phyloP scores from a whole-genome alignment of 148 eudicot genomes.

The Heliamphora exappendiculata region DNA sequence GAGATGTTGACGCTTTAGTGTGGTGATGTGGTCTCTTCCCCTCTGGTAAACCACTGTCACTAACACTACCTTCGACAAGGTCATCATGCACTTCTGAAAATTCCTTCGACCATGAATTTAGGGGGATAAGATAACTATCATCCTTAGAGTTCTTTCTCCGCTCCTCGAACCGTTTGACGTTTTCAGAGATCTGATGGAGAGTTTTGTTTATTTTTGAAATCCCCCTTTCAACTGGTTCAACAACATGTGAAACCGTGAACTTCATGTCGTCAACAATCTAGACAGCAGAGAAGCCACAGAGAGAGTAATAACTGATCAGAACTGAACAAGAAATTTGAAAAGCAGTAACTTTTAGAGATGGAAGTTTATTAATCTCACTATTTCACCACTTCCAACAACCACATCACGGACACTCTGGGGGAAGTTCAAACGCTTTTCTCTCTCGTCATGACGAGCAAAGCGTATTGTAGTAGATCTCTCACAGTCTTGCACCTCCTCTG shows the following conservation, averaged over 20 bases:
- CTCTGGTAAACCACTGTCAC: constrained; percentile 71
- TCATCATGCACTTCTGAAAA: constrained; percentile 54
- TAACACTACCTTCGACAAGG: constrained; percentile 58
- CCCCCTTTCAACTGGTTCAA: constrained; percentile 97
- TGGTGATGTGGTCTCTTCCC: constrained; percentile 39
- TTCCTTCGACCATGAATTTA: constrained; percentile 60
- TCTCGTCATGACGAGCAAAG: constrained; percentile 48
- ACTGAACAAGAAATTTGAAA: neutral
- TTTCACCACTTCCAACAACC: constrained; percentile 93
- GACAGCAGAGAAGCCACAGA: constrained; percentile 4
- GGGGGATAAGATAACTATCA: constrained; percentile 59
- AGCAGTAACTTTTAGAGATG: neutral
- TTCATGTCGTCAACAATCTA: constrained; percentile 96
- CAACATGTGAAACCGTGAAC: constrained; percentile 91
- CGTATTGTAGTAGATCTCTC: constrained; percentile 49
- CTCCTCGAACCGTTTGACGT: constrained; percentile 58
- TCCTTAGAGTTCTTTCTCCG: constrained; percentile 65
- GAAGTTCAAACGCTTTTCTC: constrained; percentile 57
- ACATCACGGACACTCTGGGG: constrained; percentile 97
- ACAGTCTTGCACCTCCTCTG: constrained; percentile 83
- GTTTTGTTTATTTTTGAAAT: constrained; percentile 75
- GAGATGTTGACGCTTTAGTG: constrained; percentile 39
- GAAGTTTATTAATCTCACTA: constrained; percentile 39
- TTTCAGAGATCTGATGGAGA: constrained; percentile 88
- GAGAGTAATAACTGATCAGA: neutral